A percentile compares a stretch with the other conserved stretches of the same genome.
phyloP scores from a whole-genome alignment of 2,329 filamentous ascomycete genomes.

The Colletotrichum gigasporum region DNA sequence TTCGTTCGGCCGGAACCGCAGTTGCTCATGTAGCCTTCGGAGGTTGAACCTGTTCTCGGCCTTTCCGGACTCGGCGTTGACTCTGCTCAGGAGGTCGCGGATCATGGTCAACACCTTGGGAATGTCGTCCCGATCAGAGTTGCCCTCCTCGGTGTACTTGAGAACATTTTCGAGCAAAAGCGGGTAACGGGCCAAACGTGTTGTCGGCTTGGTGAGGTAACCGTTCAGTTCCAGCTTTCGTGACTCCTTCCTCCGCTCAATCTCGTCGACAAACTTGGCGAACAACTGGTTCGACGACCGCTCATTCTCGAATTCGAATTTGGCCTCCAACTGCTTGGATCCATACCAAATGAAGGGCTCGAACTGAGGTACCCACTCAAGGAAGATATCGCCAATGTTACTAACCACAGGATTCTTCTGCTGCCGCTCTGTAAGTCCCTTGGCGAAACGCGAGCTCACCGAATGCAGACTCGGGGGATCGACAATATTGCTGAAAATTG shows the following conservation, averaged over 20 bases:
- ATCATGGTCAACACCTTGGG: constrained; percentile 89
- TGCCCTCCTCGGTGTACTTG: constrained; percentile 91
- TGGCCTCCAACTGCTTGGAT: constrained; percentile 93
- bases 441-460: constrained; percentile 89
- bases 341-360: constrained; percentile 97
- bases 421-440: constrained; percentile 88
- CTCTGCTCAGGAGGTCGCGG: constrained; percentile 84
- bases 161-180: constrained; percentile 89
- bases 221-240: constrained; percentile 97
- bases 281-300: constrained; percentile 87
- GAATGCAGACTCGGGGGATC: constrained; percentile 83
- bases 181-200: constrained; percentile 91
- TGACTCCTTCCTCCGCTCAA: constrained; percentile 94
- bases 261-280: constrained; percentile 92
- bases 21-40: constrained; percentile 87
- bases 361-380: constrained; percentile 91
- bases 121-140: constrained; percentile 89
- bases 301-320: constrained; percentile 98
- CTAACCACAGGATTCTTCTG: constrained; percentile 89
- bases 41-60: constrained; percentile 98
- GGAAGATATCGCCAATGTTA: constrained; percentile 92
- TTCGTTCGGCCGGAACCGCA: constrained; percentile 90
- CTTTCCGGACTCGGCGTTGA: constrained; percentile 96
- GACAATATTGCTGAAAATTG: constrained; percentile 95
- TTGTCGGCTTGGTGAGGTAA: constrained; percentile 97